Base-by-base conservation (phyloP, 225 moss, liverwort and hornwort species). In the Sphagnum tenellum region DNA sequence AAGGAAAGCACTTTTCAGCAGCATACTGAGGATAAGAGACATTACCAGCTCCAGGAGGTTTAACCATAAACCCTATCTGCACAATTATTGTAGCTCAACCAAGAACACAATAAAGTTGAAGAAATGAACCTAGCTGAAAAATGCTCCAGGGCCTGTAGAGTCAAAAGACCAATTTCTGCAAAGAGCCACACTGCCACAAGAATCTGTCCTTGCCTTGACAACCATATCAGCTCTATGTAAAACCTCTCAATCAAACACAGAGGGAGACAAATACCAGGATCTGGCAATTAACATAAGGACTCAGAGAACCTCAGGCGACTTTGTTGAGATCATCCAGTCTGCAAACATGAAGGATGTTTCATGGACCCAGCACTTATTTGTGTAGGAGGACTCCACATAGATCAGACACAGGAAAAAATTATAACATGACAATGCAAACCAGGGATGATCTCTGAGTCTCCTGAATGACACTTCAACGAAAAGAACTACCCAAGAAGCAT, bases 311-410 rank as follows among this genome's bases (percentile, higher is more conserved):
- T 5, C 90, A 94, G 50, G 90, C 84, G 67, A 94, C 82, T 75
- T 94, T 94, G 79, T 94, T 90, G 53, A 94, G 76, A 68, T 94
- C 90, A 57, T 94, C 93, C 57, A 94, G 86, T 79, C 93, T 93
- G 88, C 5, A 66, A 49, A 45, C 61, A 45, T 7, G 3, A 7
- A 48, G 49, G 9, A 64, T 64, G 7, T 2, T 49, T 55, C 29
- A 50, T 51, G 29, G 10, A 44, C 29, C 12, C 3, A 5, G 48
- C 9, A 4, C 55, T 5, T n/a, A 7, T 7, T 5, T 60, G 5
- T 12, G 5, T 6, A 60, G 4, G 44, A 10, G 10, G 8, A 7
- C 55, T 8, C 8, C 8, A 55, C 10, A n/a, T n/a, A n/a, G n/a
- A n/a, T n/a, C n/a, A n/a, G n/a, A n/a, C n/a, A n/a, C n/a, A n/a